Base-by-base conservation (phyloP, 2,329 filamentous ascomycete genomes). In the Penicillium sp. region DNA sequence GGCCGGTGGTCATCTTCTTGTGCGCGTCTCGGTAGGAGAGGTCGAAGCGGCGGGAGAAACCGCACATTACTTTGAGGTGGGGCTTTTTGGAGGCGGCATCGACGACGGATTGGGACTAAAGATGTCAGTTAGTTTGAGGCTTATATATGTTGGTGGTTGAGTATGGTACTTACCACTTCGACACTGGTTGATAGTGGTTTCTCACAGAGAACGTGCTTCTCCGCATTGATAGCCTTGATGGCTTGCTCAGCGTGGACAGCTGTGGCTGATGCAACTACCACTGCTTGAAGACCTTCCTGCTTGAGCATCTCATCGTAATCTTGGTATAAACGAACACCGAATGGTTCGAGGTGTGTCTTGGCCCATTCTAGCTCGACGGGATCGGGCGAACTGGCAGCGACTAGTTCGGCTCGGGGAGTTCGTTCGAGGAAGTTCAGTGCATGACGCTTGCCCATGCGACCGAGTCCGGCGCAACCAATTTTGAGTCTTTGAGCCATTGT, bases 11-110 rank as follows among this genome's bases (percentile, higher is more conserved):
- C 66, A 84, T 80, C 62, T 83, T 81, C 21, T 73, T 64, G 67
- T 78, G 79, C 21, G 86, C 87, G 50, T 86, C 80, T 55, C 84
- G 79, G 76, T 89, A 89, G 42, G 83, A 87, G 45, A 79, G 76
- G 65, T 90, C 87, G 76, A 90, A 90, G 55, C 85, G 83, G 29
- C 85, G 82, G 5, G 83, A 86, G 77, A 87, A 87, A 7, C 85
- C 86, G 64, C 84, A 87, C 78, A 89, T 83, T 54, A 89, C 84
- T 71, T 88, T 89, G 21, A 87, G 78, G 51, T 86, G 69, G 1
- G 85, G 85, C 51, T 82, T 80, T 58, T 77, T 76, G 56, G 74
- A 72, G 26, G 84, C 83, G 8, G 83, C 83, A 48, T 83, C 79
- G 58, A 88, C 77, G 42, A 89, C 85, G 21, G 79, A 75, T 76